Evolutionary conservation across 148 eudicot species (phyloP).

Genomic region (Rhododendron griersonianum): DNA sequence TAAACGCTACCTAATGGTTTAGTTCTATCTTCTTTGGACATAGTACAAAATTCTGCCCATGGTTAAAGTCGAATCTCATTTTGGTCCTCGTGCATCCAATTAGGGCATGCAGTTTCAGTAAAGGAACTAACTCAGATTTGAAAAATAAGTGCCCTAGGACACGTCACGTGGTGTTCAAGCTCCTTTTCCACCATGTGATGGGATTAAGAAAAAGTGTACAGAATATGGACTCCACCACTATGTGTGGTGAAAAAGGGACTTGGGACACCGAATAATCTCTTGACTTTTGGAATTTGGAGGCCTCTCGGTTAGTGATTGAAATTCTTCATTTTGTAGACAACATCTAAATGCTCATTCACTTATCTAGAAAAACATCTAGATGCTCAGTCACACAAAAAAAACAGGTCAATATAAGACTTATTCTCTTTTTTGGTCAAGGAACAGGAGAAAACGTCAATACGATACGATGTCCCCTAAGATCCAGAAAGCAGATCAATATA

Average conservation of each 20-base stretch:
- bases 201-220: no score
- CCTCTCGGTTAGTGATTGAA: background rate
- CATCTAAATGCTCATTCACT: no score
- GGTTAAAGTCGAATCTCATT: background rate
- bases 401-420: no score
- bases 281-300: background rate
- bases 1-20: background rate
- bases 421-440: background rate
- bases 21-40: background rate
- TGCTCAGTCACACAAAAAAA: no score
- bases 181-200: background rate
- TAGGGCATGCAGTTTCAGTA: background rate
- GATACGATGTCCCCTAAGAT: background rate
- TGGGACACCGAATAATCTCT: background rate
- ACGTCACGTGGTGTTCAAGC: background rate
- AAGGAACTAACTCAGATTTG: no score
- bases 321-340: background rate
- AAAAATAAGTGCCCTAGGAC: no score
- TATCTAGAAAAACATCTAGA: no score
- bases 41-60: background rate
- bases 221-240: no score
- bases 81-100: background rate
- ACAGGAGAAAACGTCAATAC: background rate
- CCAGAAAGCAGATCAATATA: background rate
- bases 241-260: no score